phyloP scores from a whole-genome alignment of 1,139 yeast genomes.

The Tardiomyces depauwii region DNA sequence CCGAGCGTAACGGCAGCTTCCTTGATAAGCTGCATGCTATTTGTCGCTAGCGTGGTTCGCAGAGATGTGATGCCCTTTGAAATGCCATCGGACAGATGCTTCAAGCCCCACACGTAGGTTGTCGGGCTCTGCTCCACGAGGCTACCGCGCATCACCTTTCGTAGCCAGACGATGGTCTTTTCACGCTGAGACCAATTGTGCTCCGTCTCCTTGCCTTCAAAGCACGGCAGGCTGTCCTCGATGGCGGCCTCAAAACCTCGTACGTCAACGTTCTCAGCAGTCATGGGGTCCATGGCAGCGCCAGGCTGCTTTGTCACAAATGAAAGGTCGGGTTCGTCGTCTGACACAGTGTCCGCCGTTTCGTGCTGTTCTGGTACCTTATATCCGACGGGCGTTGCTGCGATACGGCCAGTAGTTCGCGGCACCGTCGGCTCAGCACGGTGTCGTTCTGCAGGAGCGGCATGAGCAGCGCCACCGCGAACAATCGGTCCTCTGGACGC shows the following conservation, averaged over 20 bases:
- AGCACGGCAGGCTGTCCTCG: conserved; percentile 30
- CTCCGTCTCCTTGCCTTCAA: conserved; percentile 81
- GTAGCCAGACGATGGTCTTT: conserved; percentile 40
- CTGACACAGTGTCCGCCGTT: not conserved
- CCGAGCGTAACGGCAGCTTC: conserved; percentile 49
- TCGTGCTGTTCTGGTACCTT: not conserved
- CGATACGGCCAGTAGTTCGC: not conserved
- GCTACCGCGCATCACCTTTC: conserved; percentile 55
- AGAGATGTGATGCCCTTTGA: conserved; percentile 60
- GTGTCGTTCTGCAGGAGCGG: not conserved
- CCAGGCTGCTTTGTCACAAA: not conserved
- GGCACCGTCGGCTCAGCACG: not conserved
- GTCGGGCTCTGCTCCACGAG: conserved; percentile 30
- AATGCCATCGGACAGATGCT: conserved; percentile 45
- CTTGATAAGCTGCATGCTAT: conserved; percentile 71
- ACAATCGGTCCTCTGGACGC: not conserved
- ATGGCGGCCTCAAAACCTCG: conserved; percentile 29
- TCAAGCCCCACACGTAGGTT: conserved; percentile 35
- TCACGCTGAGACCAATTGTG: conserved; percentile 77
- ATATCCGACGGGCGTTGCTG: not conserved
- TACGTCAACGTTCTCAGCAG: conserved; percentile 18
- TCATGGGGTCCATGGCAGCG: conserved; percentile 22
- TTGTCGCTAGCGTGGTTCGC: conserved; percentile 70
- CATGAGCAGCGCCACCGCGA: not conserved
- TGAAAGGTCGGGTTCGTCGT: not conserved